These are phyloP conservation scores for Plasmodium fragile DNA, from an alignment of 169 alveolate species.

Conservation along the genomic window DNA sequence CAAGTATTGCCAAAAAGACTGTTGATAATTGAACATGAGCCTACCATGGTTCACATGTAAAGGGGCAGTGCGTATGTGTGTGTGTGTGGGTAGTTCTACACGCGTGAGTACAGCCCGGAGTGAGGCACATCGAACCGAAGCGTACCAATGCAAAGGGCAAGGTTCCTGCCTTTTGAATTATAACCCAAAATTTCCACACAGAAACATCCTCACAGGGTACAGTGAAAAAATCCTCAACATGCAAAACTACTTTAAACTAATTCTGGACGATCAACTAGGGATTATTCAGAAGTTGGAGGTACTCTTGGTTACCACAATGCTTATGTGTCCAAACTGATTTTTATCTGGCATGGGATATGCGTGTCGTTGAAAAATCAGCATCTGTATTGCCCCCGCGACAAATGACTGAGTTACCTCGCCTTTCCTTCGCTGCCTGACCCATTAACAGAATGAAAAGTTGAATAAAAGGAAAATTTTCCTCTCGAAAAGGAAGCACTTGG, in stretches of 20 bases:
- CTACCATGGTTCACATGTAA: neutral
- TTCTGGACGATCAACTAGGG: constrained; percentile 48
- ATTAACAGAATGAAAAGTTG: constrained; percentile 54
- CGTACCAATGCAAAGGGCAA: neutral
- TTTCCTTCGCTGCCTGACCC: neutral
- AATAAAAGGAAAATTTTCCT: constrained; percentile 32
- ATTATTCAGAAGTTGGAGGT: constrained; percentile 51
- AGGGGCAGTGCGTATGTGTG: neutral
- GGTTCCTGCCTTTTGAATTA: neutral
- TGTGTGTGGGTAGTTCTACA: neutral
- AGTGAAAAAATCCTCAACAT: constrained; percentile 36
- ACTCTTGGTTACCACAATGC: neutral
- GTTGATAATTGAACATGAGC: neutral
- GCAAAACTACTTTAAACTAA: constrained; percentile 40
- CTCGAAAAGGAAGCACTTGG: constrained; percentile 39
- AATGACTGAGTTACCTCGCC: neutral
- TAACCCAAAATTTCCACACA: neutral
- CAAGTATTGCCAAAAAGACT: constrained; percentile 12
- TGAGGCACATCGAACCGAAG: neutral
- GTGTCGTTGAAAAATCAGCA: neutral
- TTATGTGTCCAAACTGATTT: neutral
- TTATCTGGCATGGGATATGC: neutral
- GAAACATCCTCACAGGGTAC: constrained; percentile 34
- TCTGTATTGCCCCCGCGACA: neutral
- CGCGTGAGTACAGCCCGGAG: neutral